Conservation (phyloP, 2,329 filamentous ascomycete genomes). For the Thielaviopsis musarum region DNA sequence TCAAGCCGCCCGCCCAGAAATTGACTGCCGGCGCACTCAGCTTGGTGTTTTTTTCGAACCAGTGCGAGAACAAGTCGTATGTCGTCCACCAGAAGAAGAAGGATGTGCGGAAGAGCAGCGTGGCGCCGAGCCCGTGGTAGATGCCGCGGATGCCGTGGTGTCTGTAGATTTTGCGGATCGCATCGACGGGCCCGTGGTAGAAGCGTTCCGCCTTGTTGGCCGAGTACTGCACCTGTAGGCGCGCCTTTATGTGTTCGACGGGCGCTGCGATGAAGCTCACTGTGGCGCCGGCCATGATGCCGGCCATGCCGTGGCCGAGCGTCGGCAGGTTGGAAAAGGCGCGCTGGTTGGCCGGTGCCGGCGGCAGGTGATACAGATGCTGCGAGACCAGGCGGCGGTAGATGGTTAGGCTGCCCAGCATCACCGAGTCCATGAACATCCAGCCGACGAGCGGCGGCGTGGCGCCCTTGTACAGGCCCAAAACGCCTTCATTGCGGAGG, state of each 20-base stretch:
- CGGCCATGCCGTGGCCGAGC: slow-evolving; percentile 73
- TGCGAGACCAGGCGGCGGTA: slow-evolving; percentile 75
- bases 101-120: slow-evolving; percentile 74
- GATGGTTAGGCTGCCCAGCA: slow-evolving; percentile 82
- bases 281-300: slow-evolving; percentile 71
- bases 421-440: slow-evolving; percentile 92
- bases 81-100: slow-evolving; percentile 99
- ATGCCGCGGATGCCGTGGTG: slow-evolving; percentile 62
- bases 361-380: slow-evolving; percentile 43
- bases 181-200: slow-evolving; percentile 81
- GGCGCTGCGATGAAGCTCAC: slow-evolving; percentile 88
- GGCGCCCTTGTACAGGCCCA: slow-evolving; percentile 85
- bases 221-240: slow-evolving; percentile 86
- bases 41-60: slow-evolving; percentile 47
- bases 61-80: slow-evolving; percentile 68
- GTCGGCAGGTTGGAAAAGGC: slow-evolving; percentile 36
- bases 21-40: slow-evolving; percentile 70
- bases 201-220: slow-evolving; percentile 58
- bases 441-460: slow-evolving; percentile 84
- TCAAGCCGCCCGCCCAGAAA: slow-evolving; percentile 92
- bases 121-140: slow-evolving; percentile 73
- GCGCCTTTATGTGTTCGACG: slow-evolving; percentile 87
- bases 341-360: slow-evolving; percentile 6
- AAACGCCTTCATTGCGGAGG: slow-evolving; percentile 65
- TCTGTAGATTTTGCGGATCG: slow-evolving; percentile 50